Conservation (phyloP, 352 stramenopile species). For the Pythium inflatum region DNA sequence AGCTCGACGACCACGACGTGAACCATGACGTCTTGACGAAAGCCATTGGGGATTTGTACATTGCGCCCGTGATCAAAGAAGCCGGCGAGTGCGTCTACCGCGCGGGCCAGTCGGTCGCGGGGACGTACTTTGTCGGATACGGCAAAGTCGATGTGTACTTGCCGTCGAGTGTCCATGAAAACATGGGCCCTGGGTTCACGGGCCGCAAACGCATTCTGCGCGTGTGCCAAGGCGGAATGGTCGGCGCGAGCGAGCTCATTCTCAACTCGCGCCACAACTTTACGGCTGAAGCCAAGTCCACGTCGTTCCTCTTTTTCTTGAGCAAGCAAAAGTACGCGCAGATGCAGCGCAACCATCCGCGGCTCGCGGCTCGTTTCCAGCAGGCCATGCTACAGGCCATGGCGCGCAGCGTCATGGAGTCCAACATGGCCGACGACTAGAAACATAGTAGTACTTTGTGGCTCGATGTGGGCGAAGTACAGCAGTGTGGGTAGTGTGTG, state of each 20-base stretch:
- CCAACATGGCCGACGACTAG: slow-evolving; percentile 83
- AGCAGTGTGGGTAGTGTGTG: no score
- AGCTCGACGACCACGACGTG: slow-evolving; percentile 23
- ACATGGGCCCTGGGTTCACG: slow-evolving; percentile 76
- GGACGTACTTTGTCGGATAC: slow-evolving; percentile 84
- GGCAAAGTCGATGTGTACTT: slow-evolving; percentile 88
- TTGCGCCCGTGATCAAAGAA: slow-evolving; percentile 60
- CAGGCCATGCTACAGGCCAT: slow-evolving; percentile 86
- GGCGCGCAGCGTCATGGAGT: slow-evolving; percentile 84
- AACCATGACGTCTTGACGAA: slow-evolving; percentile 47
- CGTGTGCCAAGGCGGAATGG: slow-evolving; percentile 79
- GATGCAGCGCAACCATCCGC: slow-evolving; percentile 73
- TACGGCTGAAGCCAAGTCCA: slow-evolving; percentile 66
- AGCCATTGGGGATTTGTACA: slow-evolving; percentile 73
- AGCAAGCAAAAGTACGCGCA: slow-evolving; percentile 68
- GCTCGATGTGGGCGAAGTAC: no score
- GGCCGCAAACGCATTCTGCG: slow-evolving; percentile 81
- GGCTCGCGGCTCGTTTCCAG: slow-evolving; percentile 77
- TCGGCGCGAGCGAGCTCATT: slow-evolving; percentile 80
- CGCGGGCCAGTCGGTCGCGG: slow-evolving; percentile 60
- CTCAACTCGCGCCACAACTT: slow-evolving; percentile 84
- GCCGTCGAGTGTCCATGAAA: slow-evolving; percentile 77
- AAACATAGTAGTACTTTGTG: no score
- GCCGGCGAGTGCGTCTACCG: slow-evolving; percentile 72
- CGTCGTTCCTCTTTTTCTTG: slow-evolving; percentile 83